Conservation (phyloP, 148 eudicot genomes). For the Silene uniflora region DNA sequence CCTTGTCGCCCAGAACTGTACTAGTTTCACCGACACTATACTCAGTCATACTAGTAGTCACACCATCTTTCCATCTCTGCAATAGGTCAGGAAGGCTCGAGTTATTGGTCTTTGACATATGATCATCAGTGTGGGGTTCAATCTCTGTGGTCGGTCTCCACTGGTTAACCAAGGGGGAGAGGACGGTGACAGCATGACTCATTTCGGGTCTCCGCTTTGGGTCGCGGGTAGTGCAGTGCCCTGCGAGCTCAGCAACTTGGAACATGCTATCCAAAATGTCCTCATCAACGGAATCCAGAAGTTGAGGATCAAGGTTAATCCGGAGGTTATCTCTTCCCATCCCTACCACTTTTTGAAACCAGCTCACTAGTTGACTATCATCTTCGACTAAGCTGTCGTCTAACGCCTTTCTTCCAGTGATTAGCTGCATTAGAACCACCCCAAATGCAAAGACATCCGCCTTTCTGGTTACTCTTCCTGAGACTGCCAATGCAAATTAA, state of each 20-base stretch:
- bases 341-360: conserved; percentile 45
- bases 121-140: not conserved
- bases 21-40: conserved; percentile 10
- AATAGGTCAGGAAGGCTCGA: conserved; percentile 45
- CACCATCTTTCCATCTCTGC: conserved; percentile 47
- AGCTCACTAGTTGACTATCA: conserved; percentile 39
- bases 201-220: conserved; percentile 61
- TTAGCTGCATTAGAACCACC: conserved; percentile 58
- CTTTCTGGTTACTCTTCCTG: conserved; percentile 64
- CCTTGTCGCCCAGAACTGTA: conserved; percentile 16
- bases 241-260: conserved; percentile 58
- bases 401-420: conserved; percentile 58
- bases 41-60: conserved; percentile 22
- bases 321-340: conserved; percentile 36
- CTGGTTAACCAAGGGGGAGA: conserved; percentile 52
- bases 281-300: conserved; percentile 32
- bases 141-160: conserved; percentile 43
- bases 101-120: conserved; percentile 20
- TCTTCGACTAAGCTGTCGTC: conserved; percentile 58
- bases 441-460: conserved; percentile 62
- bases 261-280: conserved; percentile 45
- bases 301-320: conserved; percentile 41
- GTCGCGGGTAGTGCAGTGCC: conserved; percentile 62
- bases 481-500: conserved; percentile 32
- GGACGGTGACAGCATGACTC: conserved; percentile 52